Conservation (phyloP, 1,284 basidiomycete genomes). For the Cryptococcus sp. region DNA sequence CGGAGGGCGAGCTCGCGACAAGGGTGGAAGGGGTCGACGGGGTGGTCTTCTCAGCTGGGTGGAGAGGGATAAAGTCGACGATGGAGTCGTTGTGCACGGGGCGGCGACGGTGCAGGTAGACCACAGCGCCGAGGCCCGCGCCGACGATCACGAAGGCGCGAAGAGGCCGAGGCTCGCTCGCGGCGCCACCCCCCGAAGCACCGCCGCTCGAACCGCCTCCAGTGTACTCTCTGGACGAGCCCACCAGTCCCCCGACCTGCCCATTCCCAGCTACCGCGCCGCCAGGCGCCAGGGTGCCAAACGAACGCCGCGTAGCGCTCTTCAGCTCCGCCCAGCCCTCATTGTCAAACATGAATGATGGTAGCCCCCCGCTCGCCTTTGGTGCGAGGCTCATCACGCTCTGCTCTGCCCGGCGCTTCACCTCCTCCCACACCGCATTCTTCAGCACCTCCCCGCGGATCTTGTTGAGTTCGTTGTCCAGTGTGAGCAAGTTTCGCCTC, state of each 20-base stretch:
- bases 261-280: conserved; percentile 21
- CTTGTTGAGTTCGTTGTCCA: conserved; percentile 59
- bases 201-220: not conserved
- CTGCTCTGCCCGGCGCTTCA: conserved; percentile 31
- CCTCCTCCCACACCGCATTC: conserved; percentile 36
- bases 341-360: conserved; percentile 17
- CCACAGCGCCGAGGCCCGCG: conserved; percentile 23
- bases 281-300: conserved; percentile 31
- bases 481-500: conserved; percentile 60
- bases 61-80: conserved; percentile 22
- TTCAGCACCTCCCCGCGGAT: conserved; percentile 55
- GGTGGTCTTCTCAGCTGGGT: not conserved
- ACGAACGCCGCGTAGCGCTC: conserved; percentile 24
- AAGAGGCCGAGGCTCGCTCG: conserved; percentile 18
- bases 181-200: not conserved
- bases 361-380: not conserved
- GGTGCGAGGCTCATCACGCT: not conserved
- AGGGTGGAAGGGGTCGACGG: conserved; percentile 3
- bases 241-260: conserved; percentile 5
- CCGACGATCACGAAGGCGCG: conserved; percentile 27
- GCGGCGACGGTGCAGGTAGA: conserved; percentile 22
- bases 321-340: conserved; percentile 25
- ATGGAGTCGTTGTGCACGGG: conserved; percentile 29
- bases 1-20: conserved; percentile 24
- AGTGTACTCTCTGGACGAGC: conserved; percentile 1